A percentile compares a stretch with the other conserved stretches of the same genome.
These are phyloP conservation scores for Blastocystis hominis DNA, from an alignment of 352 stramenopile species.

Conservation along the genomic window DNA sequence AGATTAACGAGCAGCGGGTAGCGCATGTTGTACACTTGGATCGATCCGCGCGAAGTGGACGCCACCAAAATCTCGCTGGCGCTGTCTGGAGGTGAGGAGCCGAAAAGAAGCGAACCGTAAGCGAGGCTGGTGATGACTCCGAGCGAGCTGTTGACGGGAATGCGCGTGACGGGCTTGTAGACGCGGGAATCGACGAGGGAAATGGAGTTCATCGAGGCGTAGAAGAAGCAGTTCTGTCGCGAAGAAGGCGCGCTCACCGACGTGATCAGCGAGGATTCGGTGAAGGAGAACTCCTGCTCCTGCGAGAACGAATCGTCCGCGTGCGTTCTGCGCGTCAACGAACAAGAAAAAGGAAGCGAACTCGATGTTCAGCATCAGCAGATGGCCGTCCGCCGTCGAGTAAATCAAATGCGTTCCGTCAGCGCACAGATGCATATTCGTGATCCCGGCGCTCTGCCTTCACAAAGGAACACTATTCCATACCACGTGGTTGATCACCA, in stretches of 20 bases:
- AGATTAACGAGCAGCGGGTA: slow-evolving; percentile 51
- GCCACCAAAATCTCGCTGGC: neutral
- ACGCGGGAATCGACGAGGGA: neutral
- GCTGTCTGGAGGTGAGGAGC: neutral
- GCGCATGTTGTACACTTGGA: slow-evolving; percentile 49
- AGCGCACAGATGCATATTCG: neutral
- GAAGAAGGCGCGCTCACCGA: neutral
- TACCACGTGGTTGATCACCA: slow-evolving; percentile 10
- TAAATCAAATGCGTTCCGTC: slow-evolving; percentile 10
- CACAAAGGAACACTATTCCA: neutral
- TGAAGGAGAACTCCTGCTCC: neutral
- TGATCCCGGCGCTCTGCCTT: neutral
- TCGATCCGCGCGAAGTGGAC: neutral
- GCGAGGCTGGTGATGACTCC: slow-evolving; percentile 10
- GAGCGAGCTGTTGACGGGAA: neutral
- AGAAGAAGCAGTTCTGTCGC: slow-evolving; percentile 19
- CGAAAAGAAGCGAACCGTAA: neutral
- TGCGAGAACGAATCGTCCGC: slow-evolving; percentile 33
- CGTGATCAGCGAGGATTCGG: neutral
- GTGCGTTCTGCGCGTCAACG: neutral
- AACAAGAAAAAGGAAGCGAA: neutral
- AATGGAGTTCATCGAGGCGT: neutral
- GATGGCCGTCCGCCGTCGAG: slow-evolving; percentile 13
- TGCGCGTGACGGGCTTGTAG: neutral
- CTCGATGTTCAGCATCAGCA: slow-evolving; percentile 23